Conservation (phyloP, 805 yeast genomes). For the Ascoidea tarda region DNA sequence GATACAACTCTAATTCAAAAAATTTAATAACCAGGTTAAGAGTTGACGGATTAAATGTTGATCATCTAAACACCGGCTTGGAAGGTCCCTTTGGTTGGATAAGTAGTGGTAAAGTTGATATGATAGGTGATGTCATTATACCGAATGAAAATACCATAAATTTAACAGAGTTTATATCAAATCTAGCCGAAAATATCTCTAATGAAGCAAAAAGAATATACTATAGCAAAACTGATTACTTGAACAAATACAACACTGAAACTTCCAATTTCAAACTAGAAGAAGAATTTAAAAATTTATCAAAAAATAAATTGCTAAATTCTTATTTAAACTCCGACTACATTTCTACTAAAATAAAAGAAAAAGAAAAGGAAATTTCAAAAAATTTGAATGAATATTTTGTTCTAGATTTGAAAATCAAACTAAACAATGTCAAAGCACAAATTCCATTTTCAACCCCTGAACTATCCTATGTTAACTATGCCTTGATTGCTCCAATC, state of each 20-base stretch:
- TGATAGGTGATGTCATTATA: slow-evolving; percentile 81
- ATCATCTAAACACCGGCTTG: slow-evolving; percentile 80
- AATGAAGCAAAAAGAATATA: slow-evolving; percentile 30
- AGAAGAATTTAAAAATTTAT: slow-evolving; percentile 13
- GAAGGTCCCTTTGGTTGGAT: slow-evolving; percentile 98
- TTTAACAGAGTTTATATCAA: slow-evolving; percentile 31
- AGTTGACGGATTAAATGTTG: slow-evolving; percentile 73
- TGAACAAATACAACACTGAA: background rate
- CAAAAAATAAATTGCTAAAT: slow-evolving; percentile 3
- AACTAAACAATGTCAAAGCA: slow-evolving; percentile 78
- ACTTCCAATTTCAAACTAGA: background rate
- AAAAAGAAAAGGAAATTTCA: slow-evolving; percentile 10
- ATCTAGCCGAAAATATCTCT: slow-evolving; percentile 30
- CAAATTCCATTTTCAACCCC: slow-evolving; percentile 74
- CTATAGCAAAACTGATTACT: background rate
- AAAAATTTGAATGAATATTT: slow-evolving; percentile 33
- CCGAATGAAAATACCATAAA: slow-evolving; percentile 47
- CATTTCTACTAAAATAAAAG: slow-evolving; percentile 14
- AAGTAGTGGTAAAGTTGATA: slow-evolving; percentile 79
- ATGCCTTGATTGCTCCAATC: slow-evolving; percentile 85
- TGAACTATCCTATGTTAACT: slow-evolving; percentile 85
- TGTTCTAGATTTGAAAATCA: slow-evolving; percentile 66
- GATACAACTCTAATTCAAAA: slow-evolving; percentile 8
- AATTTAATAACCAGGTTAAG: slow-evolving; percentile 40
- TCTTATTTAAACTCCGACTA: slow-evolving; percentile 4